Base-by-base conservation (phyloP, 495 filamentous ascomycete genomes). In the Tuber magnatum region DNA sequence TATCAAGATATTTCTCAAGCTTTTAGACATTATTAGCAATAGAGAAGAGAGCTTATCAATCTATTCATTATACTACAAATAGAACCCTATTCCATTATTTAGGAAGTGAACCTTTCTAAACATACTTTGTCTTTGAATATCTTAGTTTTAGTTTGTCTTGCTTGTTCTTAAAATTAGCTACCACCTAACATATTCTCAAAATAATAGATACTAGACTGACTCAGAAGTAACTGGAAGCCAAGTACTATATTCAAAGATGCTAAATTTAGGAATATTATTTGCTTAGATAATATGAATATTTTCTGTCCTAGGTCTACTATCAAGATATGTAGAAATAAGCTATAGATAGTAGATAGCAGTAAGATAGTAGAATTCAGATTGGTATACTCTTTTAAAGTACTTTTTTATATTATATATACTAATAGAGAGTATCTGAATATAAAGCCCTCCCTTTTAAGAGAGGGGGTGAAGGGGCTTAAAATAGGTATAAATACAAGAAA, bases 181-280 rank as follows among this genome's bases (percentile, higher is more conserved):
- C n/a, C n/a, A n/a, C n/a, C n/a, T n/a, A n/a, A n/a, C n/a, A n/a
- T n/a, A 84, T 91, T 86, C 22, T 86, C 86, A 38, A 90, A 93
- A 79, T 91, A 97, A 78, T 88, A 90, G n/a, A 84, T 94, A 0
- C 83, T 98, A 3, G 90, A 95, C 71, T 88, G n/a, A n/a, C n/a
- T n/a, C n/a, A n/a, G 94, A 72, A 83, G 85, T 32, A 90, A 87
- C 38, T 91, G 92, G 48, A 87, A 89, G 72, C 91, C 90, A 0
- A 86, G 85, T 0, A 82, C 91, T 3, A 83, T 97, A 35, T 90
- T 88, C 71, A 89, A 90, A 71, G 88, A 92, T 68, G 16, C 73
- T 8, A 68, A 75, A 14, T 74, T 78, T 68, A 46, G 48, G 7
- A 76, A 81, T 73, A 56, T 81, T 69, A 71, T 81, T 32, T 81